Evolutionary conservation across 164 flowering plant genomes (phyloP), one percentile per base, ranked within the genome.

Genomic region (Cinnamomum chago): DNA sequence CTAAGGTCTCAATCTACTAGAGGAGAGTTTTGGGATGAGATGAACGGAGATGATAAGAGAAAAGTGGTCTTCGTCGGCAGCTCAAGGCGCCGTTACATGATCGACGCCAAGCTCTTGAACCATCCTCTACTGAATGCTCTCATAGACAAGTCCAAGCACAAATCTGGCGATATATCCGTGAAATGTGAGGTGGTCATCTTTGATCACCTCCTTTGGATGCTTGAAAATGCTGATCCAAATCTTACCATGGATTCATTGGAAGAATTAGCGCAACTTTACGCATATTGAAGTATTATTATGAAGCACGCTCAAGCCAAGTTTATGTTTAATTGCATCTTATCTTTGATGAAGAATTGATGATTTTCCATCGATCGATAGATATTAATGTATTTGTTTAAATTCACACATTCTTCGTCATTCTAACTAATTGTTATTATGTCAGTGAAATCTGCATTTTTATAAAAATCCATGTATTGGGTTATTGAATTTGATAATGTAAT

Each of bases 201-300:
- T 62, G 97, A 92, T 67, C 97, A 92, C 69, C 90, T 92, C 24
- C 60, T 92, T 74, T 92, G 97, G 97, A 88, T 92, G 97, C 85
- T 92, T 52, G 89, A 90, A 33, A 90, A 89, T 77, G 82, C 84
- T 1, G 92, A 87, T 74, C 90, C 88, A 1, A 79, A 80, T 33
- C 75, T 81, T 67, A 50, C 64, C 40, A 67, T 85, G 2, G 94
- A 86, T 67, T 87, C 92, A 27, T 72, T 92, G 25, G 88, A 90
- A 55, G 93, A 92, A 72, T 73, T 92, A 55, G 88, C 90, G 6
- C 89, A 84, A 23, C 90, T 90, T 72, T 92, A 92, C 25, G 83
- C 81, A 5, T 81, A 79, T 51, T 88, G 73, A 67, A 51, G 71
- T 20, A 14, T 20, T 55, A 55, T 20, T 55, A 14, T 20, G n/a